Percentiles rank a stretch among this genome's conserved stretches.
Evolutionary conservation across 1,284 basidiomycete genomes (phyloP).

Genomic region (Pascua guehoae): DNA sequence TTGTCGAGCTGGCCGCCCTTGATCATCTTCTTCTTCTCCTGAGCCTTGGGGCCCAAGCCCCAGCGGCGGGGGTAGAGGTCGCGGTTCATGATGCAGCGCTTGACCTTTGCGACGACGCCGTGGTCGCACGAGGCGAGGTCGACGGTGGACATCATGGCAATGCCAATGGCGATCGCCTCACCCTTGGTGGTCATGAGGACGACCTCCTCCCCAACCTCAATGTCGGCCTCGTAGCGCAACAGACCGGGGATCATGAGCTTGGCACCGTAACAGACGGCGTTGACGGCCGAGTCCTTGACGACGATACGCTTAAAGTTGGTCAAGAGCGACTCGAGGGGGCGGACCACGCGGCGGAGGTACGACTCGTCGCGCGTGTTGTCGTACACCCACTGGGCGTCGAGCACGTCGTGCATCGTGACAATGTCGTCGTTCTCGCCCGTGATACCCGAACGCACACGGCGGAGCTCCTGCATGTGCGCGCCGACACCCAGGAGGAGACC

Average conservation of each 20-base stretch:
- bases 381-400: slow-evolving; percentile 98
- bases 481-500: slow-evolving; percentile 93
- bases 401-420: slow-evolving; percentile 99
- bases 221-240: slow-evolving; percentile 93
- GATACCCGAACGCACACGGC: slow-evolving; percentile 90
- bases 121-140: slow-evolving; percentile 98
- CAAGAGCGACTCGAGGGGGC: slow-evolving; percentile 89
- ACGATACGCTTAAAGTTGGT: slow-evolving; percentile 98
- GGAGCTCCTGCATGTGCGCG: slow-evolving; percentile 98
- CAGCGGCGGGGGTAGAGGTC: slow-evolving; percentile 97
- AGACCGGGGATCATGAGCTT: slow-evolving; percentile 99
- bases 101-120: slow-evolving; percentile 98
- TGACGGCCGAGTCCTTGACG: slow-evolving; percentile 98
- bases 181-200: slow-evolving; percentile 99
- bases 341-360: slow-evolving; percentile 91
- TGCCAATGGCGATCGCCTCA: slow-evolving; percentile 94
- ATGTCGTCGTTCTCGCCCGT: slow-evolving; percentile 97
- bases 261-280: slow-evolving; percentile 98
- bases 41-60: slow-evolving; percentile 94
- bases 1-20: slow-evolving; percentile 96
- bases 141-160: slow-evolving; percentile 98
- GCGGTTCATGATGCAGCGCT: slow-evolving; percentile 99
- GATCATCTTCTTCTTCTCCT: slow-evolving; percentile 97
- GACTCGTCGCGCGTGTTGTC: slow-evolving; percentile 99
- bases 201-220: slow-evolving; percentile 92